Percentiles rank a stretch among this genome's conserved stretches.
Evolutionary conservation across 805 yeast genomes (phyloP).

Genomic region (Starmerella riodocensis): DNA sequence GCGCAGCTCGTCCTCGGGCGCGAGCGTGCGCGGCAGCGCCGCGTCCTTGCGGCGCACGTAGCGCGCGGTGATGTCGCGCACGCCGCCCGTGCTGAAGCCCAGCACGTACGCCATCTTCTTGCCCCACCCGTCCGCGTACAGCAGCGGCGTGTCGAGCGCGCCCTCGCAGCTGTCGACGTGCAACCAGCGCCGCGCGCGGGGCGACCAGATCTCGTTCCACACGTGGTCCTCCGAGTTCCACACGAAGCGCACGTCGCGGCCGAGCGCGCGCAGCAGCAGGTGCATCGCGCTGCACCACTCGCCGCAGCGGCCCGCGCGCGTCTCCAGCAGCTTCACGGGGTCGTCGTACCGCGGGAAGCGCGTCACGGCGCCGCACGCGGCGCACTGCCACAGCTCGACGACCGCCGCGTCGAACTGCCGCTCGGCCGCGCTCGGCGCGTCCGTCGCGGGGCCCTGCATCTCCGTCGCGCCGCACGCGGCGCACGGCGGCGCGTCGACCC

Average conservation of each 20-base stretch:
- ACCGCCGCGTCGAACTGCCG: conserved; percentile 38
- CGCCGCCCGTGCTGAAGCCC: conserved; percentile 48
- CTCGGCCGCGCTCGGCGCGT: conserved; percentile 37
- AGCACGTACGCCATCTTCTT: conserved; percentile 82
- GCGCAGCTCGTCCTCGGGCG: conserved; percentile 28
- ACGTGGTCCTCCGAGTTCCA: conserved; percentile 90
- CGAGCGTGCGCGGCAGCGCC: conserved; percentile 36
- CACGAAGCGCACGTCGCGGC: conserved; percentile 51
- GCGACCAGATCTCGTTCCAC: conserved; percentile 84
- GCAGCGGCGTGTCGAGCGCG: conserved; percentile 64
- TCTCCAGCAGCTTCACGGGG: conserved; percentile 46
- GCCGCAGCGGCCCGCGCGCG: conserved; percentile 75
- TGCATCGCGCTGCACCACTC: conserved; percentile 88
- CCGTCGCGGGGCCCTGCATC: conserved; percentile 30
- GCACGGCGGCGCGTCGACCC: conserved; percentile 70
- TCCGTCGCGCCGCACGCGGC: conserved; percentile 36
- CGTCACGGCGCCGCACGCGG: conserved; percentile 33
- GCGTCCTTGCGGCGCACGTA: conserved; percentile 40
- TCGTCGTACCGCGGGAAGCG: conserved; percentile 70
- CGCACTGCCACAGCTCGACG: conserved; percentile 56
- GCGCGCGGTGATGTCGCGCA: conserved; percentile 54
- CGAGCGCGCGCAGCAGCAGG: conserved; percentile 53
- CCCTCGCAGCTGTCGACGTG: conserved; percentile 81
- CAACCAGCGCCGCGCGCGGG: conserved; percentile 52
- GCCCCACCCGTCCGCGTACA: conserved; percentile 81